A percentile compares a stretch with the other conserved stretches of the same genome.
Conservation (phyloP, 164 flowering plant species). For the Aristolochia fimbriata region DNA sequence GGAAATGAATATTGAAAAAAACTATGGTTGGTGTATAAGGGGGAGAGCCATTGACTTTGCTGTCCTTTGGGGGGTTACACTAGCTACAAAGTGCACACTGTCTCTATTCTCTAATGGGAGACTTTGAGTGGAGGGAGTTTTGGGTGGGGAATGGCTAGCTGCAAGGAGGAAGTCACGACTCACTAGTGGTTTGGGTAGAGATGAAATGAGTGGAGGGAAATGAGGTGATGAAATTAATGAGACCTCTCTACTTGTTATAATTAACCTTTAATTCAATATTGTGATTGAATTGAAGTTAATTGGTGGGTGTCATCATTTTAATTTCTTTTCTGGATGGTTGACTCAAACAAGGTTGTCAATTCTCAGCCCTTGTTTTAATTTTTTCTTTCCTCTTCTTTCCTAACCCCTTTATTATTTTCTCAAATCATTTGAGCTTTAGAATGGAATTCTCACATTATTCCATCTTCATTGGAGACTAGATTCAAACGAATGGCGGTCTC, state of each 20-base stretch:
- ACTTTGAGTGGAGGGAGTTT: not conserved
- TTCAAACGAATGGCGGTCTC: too few species aligned
- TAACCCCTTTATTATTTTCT: not conserved
- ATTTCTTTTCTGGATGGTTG: not conserved
- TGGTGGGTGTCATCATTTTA: too few species aligned
- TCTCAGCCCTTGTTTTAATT: not conserved
- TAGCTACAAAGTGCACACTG: too few species aligned
- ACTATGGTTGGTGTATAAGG: constrained; percentile 4
- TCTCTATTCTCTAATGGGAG: not conserved
- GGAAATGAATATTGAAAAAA: not conserved
- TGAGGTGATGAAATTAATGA: not conserved
- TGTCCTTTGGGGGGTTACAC: too few species aligned
- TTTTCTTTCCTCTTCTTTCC: not conserved
- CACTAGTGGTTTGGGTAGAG: not conserved
- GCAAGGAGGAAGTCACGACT: too few species aligned
- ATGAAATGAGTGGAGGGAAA: constrained; percentile 1
- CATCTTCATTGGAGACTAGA: not conserved
- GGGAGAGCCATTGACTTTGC: constrained; percentile 1
- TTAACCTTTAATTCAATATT: not conserved
- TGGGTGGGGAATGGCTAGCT: not conserved
- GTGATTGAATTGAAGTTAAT: not conserved
- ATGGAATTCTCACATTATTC: not conserved
- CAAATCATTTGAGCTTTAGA: not conserved
- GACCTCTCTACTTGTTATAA: too few species aligned
- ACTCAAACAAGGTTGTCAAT: not conserved